Evolutionary conservation across 768 basidiomycete genomes (phyloP).

Genomic region (Aureoboletus auriporus): DNA sequence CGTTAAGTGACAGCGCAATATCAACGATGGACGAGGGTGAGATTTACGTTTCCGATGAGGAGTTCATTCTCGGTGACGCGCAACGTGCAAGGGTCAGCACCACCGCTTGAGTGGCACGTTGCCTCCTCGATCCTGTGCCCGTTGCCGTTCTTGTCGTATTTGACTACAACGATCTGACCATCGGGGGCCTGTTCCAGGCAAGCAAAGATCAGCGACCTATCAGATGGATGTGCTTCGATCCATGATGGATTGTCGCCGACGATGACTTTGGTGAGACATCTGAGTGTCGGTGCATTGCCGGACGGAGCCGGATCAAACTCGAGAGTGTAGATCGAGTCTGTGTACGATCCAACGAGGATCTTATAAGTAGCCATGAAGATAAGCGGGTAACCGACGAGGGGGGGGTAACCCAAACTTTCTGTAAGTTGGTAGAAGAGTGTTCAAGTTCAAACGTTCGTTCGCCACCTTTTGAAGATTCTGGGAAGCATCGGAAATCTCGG

Average conservation of each 20-base stretch:
- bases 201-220: conserved; percentile 58
- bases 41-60: conserved; percentile 62
- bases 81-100: conserved; percentile 62
- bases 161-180: conserved; percentile 61
- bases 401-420: too few species aligned
- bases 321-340: conserved; percentile 58
- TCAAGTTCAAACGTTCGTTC: too few species aligned
- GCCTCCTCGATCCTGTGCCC: conserved; percentile 41
- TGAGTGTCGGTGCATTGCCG: conserved; percentile 54
- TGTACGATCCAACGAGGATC: conserved; percentile 66
- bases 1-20: background rate
- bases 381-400: background rate
- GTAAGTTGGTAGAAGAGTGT: too few species aligned
- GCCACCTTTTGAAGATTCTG: too few species aligned
- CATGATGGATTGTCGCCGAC: conserved; percentile 73
- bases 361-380: conserved; percentile 17
- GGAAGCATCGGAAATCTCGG: too few species aligned
- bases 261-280: conserved; percentile 38
- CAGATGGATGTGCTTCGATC: conserved; percentile 59
- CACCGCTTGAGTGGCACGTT: conserved; percentile 42
- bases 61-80: conserved; percentile 54
- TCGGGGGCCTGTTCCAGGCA: conserved; percentile 57
- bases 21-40: background rate
- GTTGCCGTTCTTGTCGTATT: conserved; percentile 48
- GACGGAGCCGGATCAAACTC: conserved; percentile 58